phyloP scores from a whole-genome alignment of 805 yeast species.

The Barnettozyma vustinii region DNA sequence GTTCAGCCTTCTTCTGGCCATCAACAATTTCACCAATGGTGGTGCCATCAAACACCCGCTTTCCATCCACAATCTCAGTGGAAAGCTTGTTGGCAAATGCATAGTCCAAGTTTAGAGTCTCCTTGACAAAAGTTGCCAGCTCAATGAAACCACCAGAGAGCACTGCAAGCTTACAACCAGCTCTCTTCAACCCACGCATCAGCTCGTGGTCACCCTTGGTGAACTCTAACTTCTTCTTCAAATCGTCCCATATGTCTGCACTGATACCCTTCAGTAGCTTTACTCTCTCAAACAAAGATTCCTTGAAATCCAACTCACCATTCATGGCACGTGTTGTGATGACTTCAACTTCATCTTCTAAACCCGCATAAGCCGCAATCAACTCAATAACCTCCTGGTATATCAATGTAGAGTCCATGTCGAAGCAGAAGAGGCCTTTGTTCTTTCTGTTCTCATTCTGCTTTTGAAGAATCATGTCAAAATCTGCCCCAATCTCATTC shows the following conservation, averaged over 20 bases:
- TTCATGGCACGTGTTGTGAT: slow-evolving; percentile 96
- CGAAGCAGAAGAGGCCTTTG: slow-evolving; percentile 72
- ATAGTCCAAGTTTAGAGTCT: slow-evolving; percentile 66
- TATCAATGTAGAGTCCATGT: slow-evolving; percentile 96
- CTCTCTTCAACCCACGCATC: slow-evolving; percentile 50
- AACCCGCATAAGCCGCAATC: slow-evolving; percentile 90
- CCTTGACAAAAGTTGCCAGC: slow-evolving; percentile 71
- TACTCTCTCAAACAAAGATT: slow-evolving; percentile 73
- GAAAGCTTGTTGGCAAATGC: slow-evolving; percentile 77
- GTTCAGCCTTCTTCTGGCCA: slow-evolving; percentile 74
- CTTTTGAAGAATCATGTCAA: slow-evolving; percentile 42
- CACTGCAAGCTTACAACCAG: slow-evolving; percentile 74
- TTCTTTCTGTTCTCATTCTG: slow-evolving; percentile 28
- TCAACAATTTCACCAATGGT: slow-evolving; percentile 82
- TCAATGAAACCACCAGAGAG: slow-evolving; percentile 94
- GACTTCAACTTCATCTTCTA: slow-evolving; percentile 78
- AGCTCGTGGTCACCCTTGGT: slow-evolving; percentile 87
- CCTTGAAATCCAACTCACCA: slow-evolving; percentile 88
- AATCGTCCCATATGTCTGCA: slow-evolving; percentile 70
- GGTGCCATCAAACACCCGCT: slow-evolving; percentile 59
- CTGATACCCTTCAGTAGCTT: slow-evolving; percentile 77
- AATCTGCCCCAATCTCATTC: slow-evolving; percentile 8
- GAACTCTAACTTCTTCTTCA: slow-evolving; percentile 60
- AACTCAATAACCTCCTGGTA: slow-evolving; percentile 95
- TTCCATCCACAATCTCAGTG: slow-evolving; percentile 40